Percentiles rank a stretch among this genome's conserved stretches.
These are phyloP conservation scores for Pseudoneurospora amorphoporcata DNA, from an alignment of 495 filamentous ascomycete species.

Conservation along the genomic window DNA sequence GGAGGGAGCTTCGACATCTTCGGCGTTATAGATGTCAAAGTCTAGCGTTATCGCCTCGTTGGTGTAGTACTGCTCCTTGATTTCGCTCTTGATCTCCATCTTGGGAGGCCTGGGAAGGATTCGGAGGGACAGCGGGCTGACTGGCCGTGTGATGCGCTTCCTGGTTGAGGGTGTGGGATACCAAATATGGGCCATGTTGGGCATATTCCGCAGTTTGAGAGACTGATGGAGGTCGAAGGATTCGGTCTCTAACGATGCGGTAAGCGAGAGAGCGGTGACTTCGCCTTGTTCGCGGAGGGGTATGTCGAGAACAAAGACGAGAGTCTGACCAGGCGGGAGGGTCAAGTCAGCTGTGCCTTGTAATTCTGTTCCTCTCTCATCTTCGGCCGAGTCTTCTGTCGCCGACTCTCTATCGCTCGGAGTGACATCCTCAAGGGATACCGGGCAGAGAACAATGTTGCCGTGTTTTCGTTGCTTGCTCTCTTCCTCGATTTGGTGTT, in stretches of 20 bases:
- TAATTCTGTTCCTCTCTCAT: constrained; percentile 19
- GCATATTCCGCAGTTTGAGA: constrained; percentile 38
- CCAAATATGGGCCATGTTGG: constrained; percentile 38
- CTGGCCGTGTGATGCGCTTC: constrained; percentile 35
- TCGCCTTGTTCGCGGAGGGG: constrained; percentile 75
- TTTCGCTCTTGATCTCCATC: constrained; percentile 57
- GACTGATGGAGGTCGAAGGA: constrained; percentile 60
- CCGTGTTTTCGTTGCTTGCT: constrained; percentile 2
- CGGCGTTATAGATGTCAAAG: constrained; percentile 68
- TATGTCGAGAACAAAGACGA: constrained; percentile 59
- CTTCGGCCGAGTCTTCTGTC: constrained; percentile 20
- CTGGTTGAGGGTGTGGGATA: constrained; percentile 40
- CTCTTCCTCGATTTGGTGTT: constrained; percentile 20
- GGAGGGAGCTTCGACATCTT: constrained; percentile 67
- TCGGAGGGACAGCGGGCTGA: constrained; percentile 43
- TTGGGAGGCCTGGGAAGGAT: constrained; percentile 88
- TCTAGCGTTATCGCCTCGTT: constrained; percentile 61
- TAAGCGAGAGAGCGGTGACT: constrained; percentile 53
- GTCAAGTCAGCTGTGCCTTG: constrained; percentile 54
- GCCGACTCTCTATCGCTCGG: constrained; percentile 12
- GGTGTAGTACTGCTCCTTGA: constrained; percentile 66
- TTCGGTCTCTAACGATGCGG: constrained; percentile 50
- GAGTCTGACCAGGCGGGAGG: constrained; percentile 55
- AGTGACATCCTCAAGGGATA: constrained; percentile 5
- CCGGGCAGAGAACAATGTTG: constrained; percentile 3